Percentiles rank a stretch among this genome's conserved stretches.
These are phyloP conservation scores for Juglanconis oblonga DNA, from an alignment of 2,329 filamentous ascomycete species.

Conservation along the genomic window DNA sequence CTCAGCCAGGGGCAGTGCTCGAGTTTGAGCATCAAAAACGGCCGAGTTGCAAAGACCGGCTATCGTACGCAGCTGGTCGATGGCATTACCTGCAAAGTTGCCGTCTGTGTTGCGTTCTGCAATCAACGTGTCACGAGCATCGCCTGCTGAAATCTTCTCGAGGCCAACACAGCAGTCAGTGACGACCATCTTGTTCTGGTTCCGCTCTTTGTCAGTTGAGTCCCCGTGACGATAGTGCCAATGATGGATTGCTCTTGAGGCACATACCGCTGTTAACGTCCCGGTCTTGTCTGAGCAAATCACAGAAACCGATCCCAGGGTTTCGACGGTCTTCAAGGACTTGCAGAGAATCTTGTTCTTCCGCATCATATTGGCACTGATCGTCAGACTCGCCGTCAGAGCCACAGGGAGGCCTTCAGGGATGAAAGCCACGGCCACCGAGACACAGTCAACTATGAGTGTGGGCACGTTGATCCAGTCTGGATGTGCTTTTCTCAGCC, in stretches of 20 bases:
- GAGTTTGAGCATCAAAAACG: slow-evolving; percentile 67
- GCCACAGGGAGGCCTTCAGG: slow-evolving; percentile 72
- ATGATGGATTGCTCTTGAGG: background rate
- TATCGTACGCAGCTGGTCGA: slow-evolving; percentile 59
- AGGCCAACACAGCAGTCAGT: slow-evolving; percentile 63
- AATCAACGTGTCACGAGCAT: slow-evolving; percentile 41
- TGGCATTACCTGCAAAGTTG: slow-evolving; percentile 34
- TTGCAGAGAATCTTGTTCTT: slow-evolving; percentile 78
- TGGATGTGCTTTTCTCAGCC: slow-evolving; percentile 64
- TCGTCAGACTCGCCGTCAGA: slow-evolving; percentile 68
- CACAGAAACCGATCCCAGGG: slow-evolving; percentile 68
- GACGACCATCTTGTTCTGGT: slow-evolving; percentile 68
- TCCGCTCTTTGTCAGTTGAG: background rate
- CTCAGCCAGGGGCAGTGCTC: slow-evolving; percentile 54
- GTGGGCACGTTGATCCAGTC: slow-evolving; percentile 70
- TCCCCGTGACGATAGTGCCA: background rate
- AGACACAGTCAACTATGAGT: slow-evolving; percentile 71
- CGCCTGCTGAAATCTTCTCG: slow-evolving; percentile 46
- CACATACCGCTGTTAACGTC: slow-evolving; percentile 55
- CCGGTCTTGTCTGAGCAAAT: slow-evolving; percentile 79
- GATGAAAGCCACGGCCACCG: slow-evolving; percentile 71
- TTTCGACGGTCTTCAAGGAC: slow-evolving; percentile 75
- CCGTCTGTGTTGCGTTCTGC: slow-evolving; percentile 24
- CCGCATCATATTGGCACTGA: slow-evolving; percentile 73
- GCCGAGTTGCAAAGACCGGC: slow-evolving; percentile 71